Evolutionary conservation across 306 rosid species (phyloP).

Genomic region (Quercus dentata): DNA sequence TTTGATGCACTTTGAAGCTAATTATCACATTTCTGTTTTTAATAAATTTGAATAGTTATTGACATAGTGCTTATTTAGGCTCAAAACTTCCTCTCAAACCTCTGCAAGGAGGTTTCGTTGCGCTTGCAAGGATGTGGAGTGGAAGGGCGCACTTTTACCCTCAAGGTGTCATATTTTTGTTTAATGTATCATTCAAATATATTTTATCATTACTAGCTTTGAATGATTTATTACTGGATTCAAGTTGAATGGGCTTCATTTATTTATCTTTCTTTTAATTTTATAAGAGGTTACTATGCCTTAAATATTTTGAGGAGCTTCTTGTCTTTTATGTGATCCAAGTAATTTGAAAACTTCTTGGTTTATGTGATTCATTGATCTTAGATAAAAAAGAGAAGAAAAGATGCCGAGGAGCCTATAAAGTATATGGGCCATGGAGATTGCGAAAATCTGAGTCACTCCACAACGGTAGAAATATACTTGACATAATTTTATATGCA

Average conservation of each 20-base stretch:
- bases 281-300: background rate
- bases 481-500: conserved; percentile 7
- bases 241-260: conserved; percentile 7
- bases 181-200: conserved; percentile 4
- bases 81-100: conserved; percentile 64
- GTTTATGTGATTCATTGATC: conserved; percentile 14
- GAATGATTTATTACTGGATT: background rate
- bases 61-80: conserved; percentile 48
- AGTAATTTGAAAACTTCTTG: conserved; percentile 12
- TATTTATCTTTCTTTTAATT: conserved; percentile 15
- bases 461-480: conserved; percentile 56
- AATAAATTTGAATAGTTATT: conserved; percentile 22
- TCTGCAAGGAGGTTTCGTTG: conserved; percentile 86
- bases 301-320: conserved; percentile 10
- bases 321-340: conserved; percentile 7
- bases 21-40: conserved; percentile 9
- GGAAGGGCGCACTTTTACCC: conserved; percentile 81
- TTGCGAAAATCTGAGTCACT: conserved; percentile 95
- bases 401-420: conserved; percentile 75
- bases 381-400: conserved; percentile 80
- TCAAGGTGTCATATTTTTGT: conserved; percentile 53
- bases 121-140: conserved; percentile 78
- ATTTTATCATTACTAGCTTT: conserved; percentile 12
- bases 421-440: conserved; percentile 97
- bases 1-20: conserved; percentile 20